phyloP scores from a whole-genome alignment of 148 eudicot species.

The Silene latifolia region DNA sequence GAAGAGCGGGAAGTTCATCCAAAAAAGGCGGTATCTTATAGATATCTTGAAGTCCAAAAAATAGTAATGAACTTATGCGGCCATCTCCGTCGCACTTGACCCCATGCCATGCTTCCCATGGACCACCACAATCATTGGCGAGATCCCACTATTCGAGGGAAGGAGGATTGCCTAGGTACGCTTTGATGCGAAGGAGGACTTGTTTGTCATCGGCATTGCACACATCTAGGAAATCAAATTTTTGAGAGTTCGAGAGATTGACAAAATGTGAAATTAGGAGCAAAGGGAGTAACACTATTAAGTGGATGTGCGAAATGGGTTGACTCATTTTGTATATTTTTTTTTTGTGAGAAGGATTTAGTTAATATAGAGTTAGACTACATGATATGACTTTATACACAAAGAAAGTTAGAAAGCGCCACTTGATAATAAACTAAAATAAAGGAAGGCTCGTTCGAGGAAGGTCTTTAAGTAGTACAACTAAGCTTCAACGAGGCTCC shows the following conservation, averaged over 20 bases:
- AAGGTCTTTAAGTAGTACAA: too few relatives aligned
- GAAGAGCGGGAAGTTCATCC: too few relatives aligned
- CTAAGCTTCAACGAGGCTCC: too few relatives aligned
- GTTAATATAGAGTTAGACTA: neutral
- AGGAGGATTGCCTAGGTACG: constrained; percentile 7
- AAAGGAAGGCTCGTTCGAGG: too few relatives aligned
- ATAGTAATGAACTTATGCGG: neutral
- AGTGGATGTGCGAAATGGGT: neutral
- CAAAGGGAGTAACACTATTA: neutral
- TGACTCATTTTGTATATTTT: neutral
- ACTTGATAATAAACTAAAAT: too few relatives aligned
- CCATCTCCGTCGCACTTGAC: neutral
- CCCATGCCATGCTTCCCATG: neutral
- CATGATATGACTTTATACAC: too few relatives aligned
- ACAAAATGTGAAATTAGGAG: neutral
- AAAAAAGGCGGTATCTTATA: too few relatives aligned
- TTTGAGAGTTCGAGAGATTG: constrained; percentile 4
- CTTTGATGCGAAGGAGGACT: too few relatives aligned
- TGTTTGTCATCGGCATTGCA: too few relatives aligned
- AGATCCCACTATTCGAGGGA: constrained; percentile 15
- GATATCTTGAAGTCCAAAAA: neutral
- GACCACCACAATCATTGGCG: neutral
- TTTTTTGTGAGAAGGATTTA: neutral
- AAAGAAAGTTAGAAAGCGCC: too few relatives aligned
- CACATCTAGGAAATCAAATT: neutral